phyloP scores from a whole-genome alignment of 140 eudicot genomes.

The Oenanthe javanica region DNA sequence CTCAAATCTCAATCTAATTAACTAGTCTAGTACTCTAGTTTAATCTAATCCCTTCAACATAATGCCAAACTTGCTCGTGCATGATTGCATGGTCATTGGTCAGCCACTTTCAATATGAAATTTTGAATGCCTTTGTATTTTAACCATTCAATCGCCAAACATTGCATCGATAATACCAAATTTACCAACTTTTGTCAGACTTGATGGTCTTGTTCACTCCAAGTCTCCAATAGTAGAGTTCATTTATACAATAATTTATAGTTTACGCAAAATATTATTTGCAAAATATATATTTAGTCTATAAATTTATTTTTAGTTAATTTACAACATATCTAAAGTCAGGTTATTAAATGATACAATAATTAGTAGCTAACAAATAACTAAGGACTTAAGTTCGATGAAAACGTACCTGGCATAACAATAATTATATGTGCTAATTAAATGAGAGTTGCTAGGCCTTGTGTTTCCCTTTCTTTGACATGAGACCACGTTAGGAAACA shows the following conservation, averaged over 20 bases:
- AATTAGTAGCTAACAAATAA: too few species aligned
- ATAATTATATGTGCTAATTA: neutral
- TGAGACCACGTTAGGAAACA: slow-evolving; percentile 2
- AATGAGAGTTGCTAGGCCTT: neutral
- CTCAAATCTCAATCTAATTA: neutral
- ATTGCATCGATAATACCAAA: neutral
- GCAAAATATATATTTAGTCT: too few species aligned
- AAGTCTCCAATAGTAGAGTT: too few species aligned
- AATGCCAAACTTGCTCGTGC: neutral
- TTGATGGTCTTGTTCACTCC: too few species aligned
- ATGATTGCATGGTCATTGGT: neutral
- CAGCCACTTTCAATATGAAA: neutral
- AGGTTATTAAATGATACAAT: too few species aligned
- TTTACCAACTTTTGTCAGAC: neutral
- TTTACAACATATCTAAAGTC: too few species aligned
- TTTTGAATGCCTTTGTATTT: neutral
- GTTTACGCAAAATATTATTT: too few species aligned
- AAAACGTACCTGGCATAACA: neutral
- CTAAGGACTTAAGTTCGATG: too few species aligned
- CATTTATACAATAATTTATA: too few species aligned
- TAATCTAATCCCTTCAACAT: too few species aligned
- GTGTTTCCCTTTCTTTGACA: neutral
- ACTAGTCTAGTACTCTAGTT: too few species aligned
- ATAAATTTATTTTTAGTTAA: too few species aligned
- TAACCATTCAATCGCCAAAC: neutral